A percentile compares a stretch with the other conserved stretches of the same genome.
These are phyloP conservation scores for Perkinsus olseni DNA, from an alignment of 169 alveolate species.

Conservation along the genomic window DNA sequence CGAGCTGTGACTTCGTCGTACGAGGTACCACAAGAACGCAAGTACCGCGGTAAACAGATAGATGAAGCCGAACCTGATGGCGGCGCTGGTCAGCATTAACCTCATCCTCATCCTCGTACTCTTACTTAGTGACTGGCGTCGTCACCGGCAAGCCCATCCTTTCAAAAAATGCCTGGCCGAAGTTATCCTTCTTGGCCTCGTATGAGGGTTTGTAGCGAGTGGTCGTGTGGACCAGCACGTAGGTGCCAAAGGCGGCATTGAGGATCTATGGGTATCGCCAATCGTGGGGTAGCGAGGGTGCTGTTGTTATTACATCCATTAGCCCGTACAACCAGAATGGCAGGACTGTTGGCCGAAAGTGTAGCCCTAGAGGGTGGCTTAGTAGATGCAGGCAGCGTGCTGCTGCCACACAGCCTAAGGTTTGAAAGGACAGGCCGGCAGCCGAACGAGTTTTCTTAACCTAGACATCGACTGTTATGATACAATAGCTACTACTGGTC, in stretches of 20 bases:
- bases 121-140: not conserved
- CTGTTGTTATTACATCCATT: not conserved
- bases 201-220: not conserved
- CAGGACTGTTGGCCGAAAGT: not conserved
- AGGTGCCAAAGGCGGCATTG: not conserved
- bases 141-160: not conserved
- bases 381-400: not conserved
- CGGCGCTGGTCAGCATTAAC: too few relatives aligned
- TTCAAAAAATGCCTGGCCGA: not conserved
- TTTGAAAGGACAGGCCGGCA: not conserved
- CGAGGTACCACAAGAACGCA: not conserved
- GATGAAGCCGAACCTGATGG: not conserved
- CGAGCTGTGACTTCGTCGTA: not conserved
- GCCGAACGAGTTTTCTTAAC: not conserved
- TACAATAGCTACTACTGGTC: not conserved
- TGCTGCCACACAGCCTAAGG: not conserved
- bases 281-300: too few relatives aligned
- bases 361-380: not conserved
- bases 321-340: not conserved
- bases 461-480: not conserved
- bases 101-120: not conserved
- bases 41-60: not conserved
- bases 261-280: not conserved
- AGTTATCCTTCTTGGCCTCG: not conserved
- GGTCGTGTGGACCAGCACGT: not conserved